These are phyloP conservation scores for Sisymbrium irio DNA, from an alignment of 345 rosid genomes.

Conservation along the genomic window DNA sequence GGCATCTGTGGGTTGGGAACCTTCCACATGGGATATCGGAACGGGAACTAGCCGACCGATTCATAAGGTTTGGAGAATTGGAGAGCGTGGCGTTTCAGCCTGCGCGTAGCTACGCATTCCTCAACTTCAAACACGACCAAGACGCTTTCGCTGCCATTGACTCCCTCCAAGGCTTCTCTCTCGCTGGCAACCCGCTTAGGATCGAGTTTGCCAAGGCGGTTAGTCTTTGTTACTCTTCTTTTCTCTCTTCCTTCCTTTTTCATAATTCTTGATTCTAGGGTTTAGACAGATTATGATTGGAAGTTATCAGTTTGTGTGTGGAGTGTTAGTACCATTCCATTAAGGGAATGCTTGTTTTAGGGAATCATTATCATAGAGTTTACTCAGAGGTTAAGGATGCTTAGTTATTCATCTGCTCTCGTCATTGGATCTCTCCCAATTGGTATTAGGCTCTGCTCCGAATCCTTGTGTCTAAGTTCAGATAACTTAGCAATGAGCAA, in stretches of 20 bases:
- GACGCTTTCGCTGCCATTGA: conserved; percentile 75
- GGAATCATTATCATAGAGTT: no score
- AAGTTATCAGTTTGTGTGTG: no score
- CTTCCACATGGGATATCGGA: conserved; percentile 61
- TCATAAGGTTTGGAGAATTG: conserved; percentile 67
- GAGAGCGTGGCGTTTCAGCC: conserved; percentile 83
- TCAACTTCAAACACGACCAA: conserved; percentile 60
- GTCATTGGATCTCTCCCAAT: no score
- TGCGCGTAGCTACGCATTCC: conserved; percentile 77
- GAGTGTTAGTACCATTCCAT: no score
- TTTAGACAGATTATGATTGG: neutral
- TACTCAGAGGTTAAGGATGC: no score
- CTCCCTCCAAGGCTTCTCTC: conserved; percentile 69
- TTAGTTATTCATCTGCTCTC: no score
- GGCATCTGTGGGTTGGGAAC: conserved; percentile 96
- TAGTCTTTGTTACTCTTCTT: conserved; percentile 49
- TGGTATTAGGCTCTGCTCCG: neutral
- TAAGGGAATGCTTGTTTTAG: no score
- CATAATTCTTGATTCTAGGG: neutral
- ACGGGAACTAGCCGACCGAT: conserved; percentile 48
- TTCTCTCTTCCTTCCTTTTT: neutral
- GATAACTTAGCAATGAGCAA: neutral
- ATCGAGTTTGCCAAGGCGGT: conserved; percentile 99
- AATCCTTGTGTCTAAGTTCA: neutral
- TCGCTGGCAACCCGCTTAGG: conserved; percentile 79